Evolutionary conservation across 441 rosid species (phyloP).

Genomic region (Jatropha multifida): DNA sequence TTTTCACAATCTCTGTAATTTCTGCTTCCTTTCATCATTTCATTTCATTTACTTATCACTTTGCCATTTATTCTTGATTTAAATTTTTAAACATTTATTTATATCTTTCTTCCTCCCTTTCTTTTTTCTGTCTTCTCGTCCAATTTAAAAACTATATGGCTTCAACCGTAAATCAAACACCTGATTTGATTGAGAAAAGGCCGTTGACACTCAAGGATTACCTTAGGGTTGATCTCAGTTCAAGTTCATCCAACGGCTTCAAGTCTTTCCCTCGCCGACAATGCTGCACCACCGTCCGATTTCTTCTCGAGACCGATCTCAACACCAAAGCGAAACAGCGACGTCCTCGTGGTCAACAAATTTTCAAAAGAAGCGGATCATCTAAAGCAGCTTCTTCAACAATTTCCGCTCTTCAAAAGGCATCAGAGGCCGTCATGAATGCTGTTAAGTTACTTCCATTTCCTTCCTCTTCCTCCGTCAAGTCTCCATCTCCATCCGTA

Average conservation of each 20-base stretch:
- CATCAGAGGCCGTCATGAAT: slow-evolving; percentile 50
- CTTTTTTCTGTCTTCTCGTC: not conserved
- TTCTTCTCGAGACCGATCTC: slow-evolving; percentile 52
- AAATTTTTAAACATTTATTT: not conserved
- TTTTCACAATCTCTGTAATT: not conserved
- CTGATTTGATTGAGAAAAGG: slow-evolving; percentile 21
- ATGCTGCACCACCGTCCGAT: slow-evolving; percentile 60
- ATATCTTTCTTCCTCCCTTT: too few species aligned
- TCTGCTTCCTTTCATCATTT: not conserved
- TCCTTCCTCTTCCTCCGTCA: slow-evolving; percentile 31
- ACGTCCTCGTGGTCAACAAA: not conserved
- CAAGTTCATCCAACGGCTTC: slow-evolving; percentile 84
- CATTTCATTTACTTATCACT: not conserved
- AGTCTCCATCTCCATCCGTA: slow-evolving; percentile 26
- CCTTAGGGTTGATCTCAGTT: slow-evolving; percentile 63
- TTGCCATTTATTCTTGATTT: not conserved
- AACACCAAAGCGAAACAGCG: slow-evolving; percentile 29
- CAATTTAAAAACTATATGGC: not conserved
- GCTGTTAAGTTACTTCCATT: slow-evolving; percentile 56
- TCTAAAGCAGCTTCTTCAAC: slow-evolving; percentile 29
- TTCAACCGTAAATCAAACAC: slow-evolving; percentile 13
- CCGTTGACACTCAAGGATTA: slow-evolving; percentile 55
- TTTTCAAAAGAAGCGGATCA: slow-evolving; percentile 20
- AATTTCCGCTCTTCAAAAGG: slow-evolving; percentile 51
- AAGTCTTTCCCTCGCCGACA: slow-evolving; percentile 70